Base-by-base conservation (phyloP, 2,329 filamentous ascomycete genomes). In the Plenodomus biglobosus region DNA sequence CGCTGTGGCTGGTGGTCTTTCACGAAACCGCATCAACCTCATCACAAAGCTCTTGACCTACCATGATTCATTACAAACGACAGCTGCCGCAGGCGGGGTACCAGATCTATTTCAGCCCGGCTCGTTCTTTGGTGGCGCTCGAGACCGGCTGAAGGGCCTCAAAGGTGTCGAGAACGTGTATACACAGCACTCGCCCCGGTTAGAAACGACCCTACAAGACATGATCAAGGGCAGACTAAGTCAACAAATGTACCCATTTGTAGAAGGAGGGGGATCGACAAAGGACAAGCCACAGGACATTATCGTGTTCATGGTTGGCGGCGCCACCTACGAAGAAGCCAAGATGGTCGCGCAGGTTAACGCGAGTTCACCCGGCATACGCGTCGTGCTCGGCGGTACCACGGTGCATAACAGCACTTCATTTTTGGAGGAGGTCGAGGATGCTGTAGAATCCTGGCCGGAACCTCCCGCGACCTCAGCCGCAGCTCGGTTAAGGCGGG, bases 121-220 rank as follows among this genome's bases (percentile, higher is more conserved):
- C 1, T 92, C 90, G 3, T 92, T 99, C 56, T 96, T 99, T 73
- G 89, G 90, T 0, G 89, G 89, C 11, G 91, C 92, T 10, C 82
- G 90, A 34, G 90, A 87, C 64, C 85, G 92, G 4, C 91, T 99
- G 72, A 96, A 95, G 66, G 94, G 94, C 0, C 79, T 99, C 13
- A 96, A 97, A 67, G 94, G 94, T 1, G 94, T 99, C 1, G 95
- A 99, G 71, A 99, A 99, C 62, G 94, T 99, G 21, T 99, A 99
- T 71, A 99, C 94, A 0, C 95, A 99, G 70, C 94, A 99, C 71
- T 95, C 90, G 5, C 91, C 95, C 0, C 81, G 90, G 18, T 74
- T 99, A 15, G 92, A 96, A 70, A 82, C 83, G 19, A 97, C 91
- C 0, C 75, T 99, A 16, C 92, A 96, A 68, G 92, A 92, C 61